These are phyloP conservation scores for Suillus lakei DNA, from an alignment of 768 basidiomycete species.

Conservation along the genomic window DNA sequence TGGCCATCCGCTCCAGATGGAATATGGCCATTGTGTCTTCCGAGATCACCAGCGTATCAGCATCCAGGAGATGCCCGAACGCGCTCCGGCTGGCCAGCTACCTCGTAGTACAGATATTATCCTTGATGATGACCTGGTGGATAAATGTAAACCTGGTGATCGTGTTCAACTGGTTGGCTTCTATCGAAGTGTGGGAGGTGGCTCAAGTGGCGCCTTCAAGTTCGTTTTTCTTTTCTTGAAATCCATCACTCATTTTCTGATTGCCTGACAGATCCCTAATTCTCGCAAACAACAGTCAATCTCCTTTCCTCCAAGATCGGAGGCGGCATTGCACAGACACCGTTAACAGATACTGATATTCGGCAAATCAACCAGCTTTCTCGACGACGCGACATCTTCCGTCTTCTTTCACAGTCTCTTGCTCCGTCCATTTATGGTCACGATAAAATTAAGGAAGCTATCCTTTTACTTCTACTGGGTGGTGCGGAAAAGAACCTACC, in stretches of 20 bases:
- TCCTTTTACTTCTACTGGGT: slow-evolving; percentile 90
- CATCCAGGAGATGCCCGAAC: slow-evolving; percentile 99
- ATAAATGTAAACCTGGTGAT: slow-evolving; percentile 97
- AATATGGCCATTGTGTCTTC: slow-evolving; percentile 91
- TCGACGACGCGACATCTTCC: slow-evolving; percentile 86
- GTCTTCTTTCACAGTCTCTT: slow-evolving; percentile 89
- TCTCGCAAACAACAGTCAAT: slow-evolving; percentile 93
- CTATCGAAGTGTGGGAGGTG: slow-evolving; percentile 93
- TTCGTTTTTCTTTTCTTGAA: slow-evolving; percentile 36
- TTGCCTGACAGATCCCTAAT: slow-evolving; percentile 74
- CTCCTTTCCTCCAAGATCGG: slow-evolving; percentile 93
- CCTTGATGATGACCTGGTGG: slow-evolving; percentile 94
- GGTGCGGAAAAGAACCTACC: slow-evolving; percentile 97
- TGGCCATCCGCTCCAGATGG: slow-evolving; percentile 84
- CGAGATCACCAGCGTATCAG: slow-evolving; percentile 96
- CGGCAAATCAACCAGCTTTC: slow-evolving; percentile 94
- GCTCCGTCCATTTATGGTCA: slow-evolving; percentile 98
- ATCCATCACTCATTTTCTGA: slow-evolving; percentile 20
- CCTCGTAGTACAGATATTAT: slow-evolving; percentile 97
- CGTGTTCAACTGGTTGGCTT: slow-evolving; percentile 95
- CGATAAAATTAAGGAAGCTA: slow-evolving; percentile 93
- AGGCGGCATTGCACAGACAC: slow-evolving; percentile 92
- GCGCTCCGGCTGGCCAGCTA: slow-evolving; percentile 95
- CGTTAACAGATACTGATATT: slow-evolving; percentile 92
- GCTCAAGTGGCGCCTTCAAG: slow-evolving; percentile 94